phyloP scores from a whole-genome alignment of 306 rosid species.

The Dalbergia oliveri region DNA sequence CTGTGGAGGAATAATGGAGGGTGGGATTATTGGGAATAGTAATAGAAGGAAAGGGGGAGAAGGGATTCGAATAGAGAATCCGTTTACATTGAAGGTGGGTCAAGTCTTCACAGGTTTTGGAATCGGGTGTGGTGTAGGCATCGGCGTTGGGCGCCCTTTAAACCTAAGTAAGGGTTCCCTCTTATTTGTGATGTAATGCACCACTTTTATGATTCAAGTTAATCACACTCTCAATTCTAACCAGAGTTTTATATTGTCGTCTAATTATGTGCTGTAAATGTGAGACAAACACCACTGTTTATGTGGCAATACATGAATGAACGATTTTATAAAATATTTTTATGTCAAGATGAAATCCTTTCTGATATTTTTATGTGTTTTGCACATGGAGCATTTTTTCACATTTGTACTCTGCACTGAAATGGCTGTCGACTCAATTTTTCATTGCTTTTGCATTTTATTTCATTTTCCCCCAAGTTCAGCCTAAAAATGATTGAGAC shows the following conservation, averaged over 20 bases:
- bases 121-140: constrained; percentile 89
- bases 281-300: too few relatives aligned
- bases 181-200: too few relatives aligned
- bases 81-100: constrained; percentile 93
- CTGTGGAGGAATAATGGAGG: constrained; percentile 63
- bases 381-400: neutral
- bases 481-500: neutral
- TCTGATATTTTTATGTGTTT: neutral
- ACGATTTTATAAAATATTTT: too few relatives aligned
- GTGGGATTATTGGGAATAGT: constrained; percentile 32
- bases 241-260: too few relatives aligned
- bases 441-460: too few relatives aligned
- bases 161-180: constrained; percentile 67
- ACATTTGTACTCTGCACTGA: neutral
- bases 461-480: too few relatives aligned
- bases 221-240: too few relatives aligned
- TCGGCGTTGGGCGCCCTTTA: constrained; percentile 96
- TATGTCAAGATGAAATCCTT: too few relatives aligned
- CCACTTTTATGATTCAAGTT: too few relatives aligned
- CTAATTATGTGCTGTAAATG: too few relatives aligned
- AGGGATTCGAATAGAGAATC: constrained; percentile 78
- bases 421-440: too few relatives aligned
- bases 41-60: constrained; percentile 44
- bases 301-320: too few relatives aligned
- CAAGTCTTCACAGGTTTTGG: constrained; percentile 99